Base-by-base conservation (phyloP, 2,329 filamentous ascomycete species). In the Penicillium glabrum region DNA sequence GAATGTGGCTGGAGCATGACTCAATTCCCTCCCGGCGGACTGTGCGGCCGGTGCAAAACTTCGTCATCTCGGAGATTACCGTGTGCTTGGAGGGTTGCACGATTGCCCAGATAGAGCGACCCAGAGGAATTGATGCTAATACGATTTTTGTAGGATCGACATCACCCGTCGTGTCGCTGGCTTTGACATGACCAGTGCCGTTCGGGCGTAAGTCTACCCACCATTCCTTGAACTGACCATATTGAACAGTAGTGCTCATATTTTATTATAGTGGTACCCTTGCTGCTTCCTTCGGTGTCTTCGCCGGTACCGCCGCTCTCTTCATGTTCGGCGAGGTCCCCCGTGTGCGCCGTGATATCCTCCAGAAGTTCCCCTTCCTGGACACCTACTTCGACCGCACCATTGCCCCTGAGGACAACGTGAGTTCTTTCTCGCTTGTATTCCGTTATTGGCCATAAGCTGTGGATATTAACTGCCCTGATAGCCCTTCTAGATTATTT, bases 281-380 rank as follows among this genome's bases (percentile, higher is more conserved):
- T 49, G 81, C 79, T 45, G 80, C 74, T 53, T 78, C 77, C 46
- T 86, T 87, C 73, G 85, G 83, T 62, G 82, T 79, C 60, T 78
- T 80, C 46, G 79, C 82, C 43, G 85, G 82, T 61, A 76, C 84
- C 69, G 83, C 84, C 73, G 83, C 82, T 37, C 70, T 88, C 65
- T 87, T 84, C 78, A 85, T 88, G 80, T 83, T 87, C 75, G 82
- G 83, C 66, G 85, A 86, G 66, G 79, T 88, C 26, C 85, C 85
- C 58, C 81, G 80, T 68, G 83, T 88, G 46, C 79, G 83, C 69
- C 79, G 82, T 66, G 85, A 88, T 69, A 84, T 88, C 63, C 78
- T 86, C 71, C 78, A 81, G 74, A 82, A 85, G 75, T 67, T 87
- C 26, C 85, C 85, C 7, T 71, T 86, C 63, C 75, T 87, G 50